phyloP scores from a whole-genome alignment of 805 yeast species.

The Yarrowia divulgata region DNA sequence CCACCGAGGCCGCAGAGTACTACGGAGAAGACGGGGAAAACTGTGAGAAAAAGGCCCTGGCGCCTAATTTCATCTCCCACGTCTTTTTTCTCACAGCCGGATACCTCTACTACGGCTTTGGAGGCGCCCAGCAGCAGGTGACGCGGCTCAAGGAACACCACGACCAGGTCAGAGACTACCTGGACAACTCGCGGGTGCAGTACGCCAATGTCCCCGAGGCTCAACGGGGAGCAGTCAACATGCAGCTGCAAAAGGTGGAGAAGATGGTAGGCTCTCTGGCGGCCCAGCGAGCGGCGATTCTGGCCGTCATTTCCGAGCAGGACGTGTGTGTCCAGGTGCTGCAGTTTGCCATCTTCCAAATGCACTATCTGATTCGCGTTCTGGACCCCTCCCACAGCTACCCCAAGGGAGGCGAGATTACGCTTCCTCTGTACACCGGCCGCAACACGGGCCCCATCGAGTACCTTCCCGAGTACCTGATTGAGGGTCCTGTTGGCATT shows the following conservation, averaged over 20 bases:
- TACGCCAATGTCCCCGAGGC: conserved; percentile 31
- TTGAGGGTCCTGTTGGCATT: conserved; percentile 79
- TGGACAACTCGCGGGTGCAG: conserved; percentile 58
- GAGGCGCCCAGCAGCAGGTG: conserved; percentile 70
- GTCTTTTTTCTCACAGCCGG: conserved; percentile 82
- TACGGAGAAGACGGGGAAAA: conserved; percentile 47
- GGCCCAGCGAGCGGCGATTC: conserved; percentile 54
- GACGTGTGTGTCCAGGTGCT: conserved; percentile 67
- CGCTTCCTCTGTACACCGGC: conserved; percentile 54
- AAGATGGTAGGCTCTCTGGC: conserved; percentile 56
- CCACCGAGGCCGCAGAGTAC: conserved; percentile 69
- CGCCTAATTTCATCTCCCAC: conserved; percentile 84
- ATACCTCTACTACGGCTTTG: conserved; percentile 85
- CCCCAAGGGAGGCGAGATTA: conserved; percentile 51
- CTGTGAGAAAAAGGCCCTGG: conserved; percentile 40
- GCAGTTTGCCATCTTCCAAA: conserved; percentile 79
- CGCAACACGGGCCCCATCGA: conserved; percentile 56
- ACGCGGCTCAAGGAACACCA: conserved; percentile 62
- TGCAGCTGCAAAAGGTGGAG: conserved; percentile 53
- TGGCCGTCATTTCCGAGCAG: conserved; percentile 55
- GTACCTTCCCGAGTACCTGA: conserved; percentile 81
- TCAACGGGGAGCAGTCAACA: conserved; percentile 45
- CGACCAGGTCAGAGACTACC: conserved; percentile 54
- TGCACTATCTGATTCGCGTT: conserved; percentile 71
- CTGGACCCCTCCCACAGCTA: conserved; percentile 71